Evolutionary conservation across 345 rosid species (phyloP).

Genomic region (Excoecaria cochinchinensis): DNA sequence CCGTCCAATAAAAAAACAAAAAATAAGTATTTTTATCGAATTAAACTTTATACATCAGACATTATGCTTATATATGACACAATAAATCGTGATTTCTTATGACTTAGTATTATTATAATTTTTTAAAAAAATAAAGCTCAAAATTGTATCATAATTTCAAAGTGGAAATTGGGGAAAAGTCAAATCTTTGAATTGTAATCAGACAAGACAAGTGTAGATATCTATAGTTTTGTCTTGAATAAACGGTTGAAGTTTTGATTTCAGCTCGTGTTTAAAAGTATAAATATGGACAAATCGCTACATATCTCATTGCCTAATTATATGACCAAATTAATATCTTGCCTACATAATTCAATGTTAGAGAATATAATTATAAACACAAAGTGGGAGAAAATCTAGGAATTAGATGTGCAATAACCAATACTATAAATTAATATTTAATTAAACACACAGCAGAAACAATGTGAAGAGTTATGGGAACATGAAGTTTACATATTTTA

Average conservation of each 20-base stretch:
- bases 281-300: background rate
- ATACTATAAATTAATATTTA: slow-evolving; percentile 3
- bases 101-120: too few species aligned
- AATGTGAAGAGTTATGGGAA: slow-evolving; percentile 25
- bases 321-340: background rate
- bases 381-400: slow-evolving; percentile 18
- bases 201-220: background rate
- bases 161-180: background rate
- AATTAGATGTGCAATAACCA: slow-evolving; percentile 19
- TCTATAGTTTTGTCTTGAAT: background rate
- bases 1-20: too few species aligned
- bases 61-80: too few species aligned
- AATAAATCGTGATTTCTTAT: too few species aligned
- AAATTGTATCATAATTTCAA: background rate
- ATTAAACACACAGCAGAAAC: slow-evolving; percentile 21
- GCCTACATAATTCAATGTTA: background rate
- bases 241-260: background rate
- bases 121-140: too few species aligned
- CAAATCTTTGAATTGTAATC: background rate
- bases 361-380: background rate
- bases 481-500: slow-evolving; percentile 17
- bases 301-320: background rate
- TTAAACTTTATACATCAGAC: too few species aligned
- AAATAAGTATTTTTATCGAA: too few species aligned
- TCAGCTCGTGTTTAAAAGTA: background rate